Evolutionary conservation across 108 stramenopile species (phyloP).

Genomic region (Cyclotella sp.): DNA sequence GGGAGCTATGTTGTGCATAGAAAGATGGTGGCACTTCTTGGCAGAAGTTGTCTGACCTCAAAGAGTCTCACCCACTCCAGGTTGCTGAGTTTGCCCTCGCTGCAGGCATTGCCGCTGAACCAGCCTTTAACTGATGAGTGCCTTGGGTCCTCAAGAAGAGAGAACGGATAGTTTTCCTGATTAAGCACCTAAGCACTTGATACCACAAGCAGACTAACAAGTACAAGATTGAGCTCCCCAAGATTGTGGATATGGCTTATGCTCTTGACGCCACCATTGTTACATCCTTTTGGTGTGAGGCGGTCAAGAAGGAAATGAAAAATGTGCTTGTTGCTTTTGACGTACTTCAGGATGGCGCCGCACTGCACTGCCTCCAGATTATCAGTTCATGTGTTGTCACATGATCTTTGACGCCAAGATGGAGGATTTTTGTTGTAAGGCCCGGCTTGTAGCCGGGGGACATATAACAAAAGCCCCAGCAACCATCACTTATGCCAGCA

Average conservation of each 20-base stretch:
- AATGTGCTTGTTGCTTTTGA: not conserved
- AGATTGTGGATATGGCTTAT: not conserved
- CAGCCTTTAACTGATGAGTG: slow-evolving; percentile 16
- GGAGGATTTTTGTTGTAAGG: slow-evolving; percentile 46
- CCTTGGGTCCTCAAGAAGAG: not conserved
- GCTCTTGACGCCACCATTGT: not conserved
- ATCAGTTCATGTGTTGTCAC: slow-evolving; percentile 9
- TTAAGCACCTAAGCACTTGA: not conserved
- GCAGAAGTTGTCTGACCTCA: slow-evolving; percentile 24
- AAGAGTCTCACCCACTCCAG: slow-evolving; percentile 37
- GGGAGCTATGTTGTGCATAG: not conserved
- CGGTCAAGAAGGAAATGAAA: not conserved
- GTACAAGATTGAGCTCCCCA: not conserved
- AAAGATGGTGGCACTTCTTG: not conserved
- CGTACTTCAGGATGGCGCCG: not conserved
- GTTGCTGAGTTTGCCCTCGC: slow-evolving; percentile 34
- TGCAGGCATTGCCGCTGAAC: slow-evolving; percentile 23
- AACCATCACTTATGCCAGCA: not conserved
- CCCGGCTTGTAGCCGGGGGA: slow-evolving; percentile 58
- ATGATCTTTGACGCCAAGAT: slow-evolving; percentile 25
- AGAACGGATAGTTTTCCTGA: not conserved
- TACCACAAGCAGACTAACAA: not conserved
- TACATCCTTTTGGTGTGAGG: not conserved
- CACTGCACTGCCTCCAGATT: not conserved
- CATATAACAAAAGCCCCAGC: slow-evolving; percentile 11